phyloP scores from a whole-genome alignment of 2,329 filamentous ascomycete species.

The Trichoderma simmonsii region DNA sequence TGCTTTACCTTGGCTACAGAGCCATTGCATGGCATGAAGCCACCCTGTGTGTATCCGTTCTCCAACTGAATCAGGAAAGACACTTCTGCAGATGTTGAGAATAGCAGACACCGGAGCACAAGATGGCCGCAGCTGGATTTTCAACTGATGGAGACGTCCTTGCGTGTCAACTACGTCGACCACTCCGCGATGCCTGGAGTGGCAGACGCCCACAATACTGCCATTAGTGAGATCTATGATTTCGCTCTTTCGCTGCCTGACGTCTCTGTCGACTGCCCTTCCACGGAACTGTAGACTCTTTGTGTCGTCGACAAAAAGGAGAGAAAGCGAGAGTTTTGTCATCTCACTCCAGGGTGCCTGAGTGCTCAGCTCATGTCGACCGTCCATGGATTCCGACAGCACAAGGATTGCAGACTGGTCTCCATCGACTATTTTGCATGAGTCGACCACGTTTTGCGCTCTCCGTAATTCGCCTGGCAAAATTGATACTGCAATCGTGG shows the following conservation, averaged over 20 bases:
- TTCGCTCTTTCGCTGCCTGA: slow-evolving; percentile 43
- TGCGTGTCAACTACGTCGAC: slow-evolving; percentile 66
- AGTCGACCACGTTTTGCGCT: slow-evolving; percentile 67
- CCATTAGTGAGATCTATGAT: slow-evolving; percentile 46
- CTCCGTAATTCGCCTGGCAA: slow-evolving; percentile 50
- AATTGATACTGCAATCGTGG: slow-evolving; percentile 28
- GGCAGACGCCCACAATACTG: slow-evolving; percentile 53
- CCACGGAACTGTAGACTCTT: slow-evolving; percentile 57
- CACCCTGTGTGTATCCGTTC: slow-evolving; percentile 65
- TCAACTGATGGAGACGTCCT: slow-evolving; percentile 61
- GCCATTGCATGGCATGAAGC: slow-evolving; percentile 73
- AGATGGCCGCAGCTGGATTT: slow-evolving; percentile 63
- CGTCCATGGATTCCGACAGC: slow-evolving; percentile 62
- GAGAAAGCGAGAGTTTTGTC: slow-evolving; percentile 62
- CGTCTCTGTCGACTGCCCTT: slow-evolving; percentile 51
- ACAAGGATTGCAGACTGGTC: slow-evolving; percentile 66
- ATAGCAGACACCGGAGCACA: slow-evolving; percentile 60
- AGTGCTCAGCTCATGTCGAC: slow-evolving; percentile 64
- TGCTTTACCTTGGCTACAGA: slow-evolving; percentile 47
- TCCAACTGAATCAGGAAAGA: slow-evolving; percentile 56
- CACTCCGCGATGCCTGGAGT: slow-evolving; percentile 56
- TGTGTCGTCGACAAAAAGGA: slow-evolving; percentile 57
- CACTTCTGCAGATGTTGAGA: slow-evolving; percentile 60
- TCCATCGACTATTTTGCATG: slow-evolving; percentile 67
- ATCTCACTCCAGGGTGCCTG: slow-evolving; percentile 74